Evolutionary conservation across 768 basidiomycete genomes (phyloP), one percentile per base, ranked within the genome.

Genomic region (Phlegmacium glaucopus): DNA sequence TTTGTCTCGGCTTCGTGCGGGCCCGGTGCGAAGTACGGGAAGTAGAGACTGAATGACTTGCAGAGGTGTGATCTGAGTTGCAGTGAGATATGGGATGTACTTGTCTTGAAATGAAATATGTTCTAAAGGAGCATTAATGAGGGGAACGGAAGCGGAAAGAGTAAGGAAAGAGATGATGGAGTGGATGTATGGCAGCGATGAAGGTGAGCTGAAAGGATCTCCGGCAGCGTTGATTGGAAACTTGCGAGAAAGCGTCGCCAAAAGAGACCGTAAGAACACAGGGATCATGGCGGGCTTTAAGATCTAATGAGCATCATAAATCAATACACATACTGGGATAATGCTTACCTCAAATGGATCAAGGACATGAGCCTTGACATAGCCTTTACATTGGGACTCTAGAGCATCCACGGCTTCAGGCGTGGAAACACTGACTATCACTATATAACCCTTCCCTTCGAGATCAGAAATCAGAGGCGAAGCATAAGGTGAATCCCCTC

Each of bases 171-270:
- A 91, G 55, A 94, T 75, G 54, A 92, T 71, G 16, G 89, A 85
- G 52, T 88, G 83, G 37, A 94, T 74, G 63, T 87, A 81, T 3
- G 87, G 82, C 58, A 83, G 76, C 13, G 82, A 66, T 22, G 80
- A 70, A 17, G 83, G 79, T 0, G 84, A 73, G 17, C 76, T 79
- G 61, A 83, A 89, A 2, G 92, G 91, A 63, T 94, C 93, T 18
- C 92, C 92, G 3, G 87, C 70, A 6, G 82, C 65, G 28, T 78
- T 83, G 54, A 90, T 77, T 4, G 92, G 92, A 68, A 91, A 94
- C 40, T 82, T 80, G 52, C 90, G 84, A 13, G 87, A 86, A 8
- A 94, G 74, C 0, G 89, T 83, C 0, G 91, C 86, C 3, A 82
- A 75, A 32, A 94, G 70, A 7, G 90, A 92, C 45, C 91, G 84